Evolutionary conservation across 305 asterid genomes (phyloP), one percentile per base, ranked within the genome.

Genomic region (Plantago rigida): DNA sequence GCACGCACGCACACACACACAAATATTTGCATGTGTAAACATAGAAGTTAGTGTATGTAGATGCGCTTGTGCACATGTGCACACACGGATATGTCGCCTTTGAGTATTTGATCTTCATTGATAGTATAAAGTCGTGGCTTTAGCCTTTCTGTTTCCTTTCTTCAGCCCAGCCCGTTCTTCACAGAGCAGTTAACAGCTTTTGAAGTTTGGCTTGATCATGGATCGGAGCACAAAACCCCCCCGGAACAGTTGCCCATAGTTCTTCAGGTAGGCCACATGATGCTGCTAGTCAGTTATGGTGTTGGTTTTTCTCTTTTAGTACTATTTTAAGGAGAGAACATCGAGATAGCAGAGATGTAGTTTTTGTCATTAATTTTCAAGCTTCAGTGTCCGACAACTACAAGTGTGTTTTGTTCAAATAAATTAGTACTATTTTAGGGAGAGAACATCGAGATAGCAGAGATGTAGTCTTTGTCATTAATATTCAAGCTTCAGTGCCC

Each of bases 121-220:
- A 44, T 28, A 29, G 59, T 46, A 58, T 17, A 13, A 6, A 53
- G 60, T 69, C 11, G 15, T 49, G 57, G 54, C 61, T 62, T 41
- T 51, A n/a, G 65, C 52, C 31, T 59, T 47, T 19, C 17, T 67
- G 47, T 66, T 66, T 71, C 55, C 64, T 46, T 62, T 70, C 47
- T 73, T 66, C 94, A 93, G 99, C 95, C 95, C 3, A 93, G 99
- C 73, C 97, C 94, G 50, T 93, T 93, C 72, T 93, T 89, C 52
- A 87, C 96, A 26, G 97, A 93, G 82, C 99, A 93, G 82, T 74
- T 93, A 77, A 89, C 96, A 47, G 99, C 99, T 68, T 93, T 93
- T 89, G 99, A 93, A 78, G 94, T 93, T 67, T 93, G 99, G 99
- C 96, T 89, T 66, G 96, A 93, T 83, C 97, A 89, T 81, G 99